These are phyloP conservation scores for Drechslerella dactyloides DNA, from an alignment of 2,329 filamentous ascomycete species.

Conservation along the genomic window DNA sequence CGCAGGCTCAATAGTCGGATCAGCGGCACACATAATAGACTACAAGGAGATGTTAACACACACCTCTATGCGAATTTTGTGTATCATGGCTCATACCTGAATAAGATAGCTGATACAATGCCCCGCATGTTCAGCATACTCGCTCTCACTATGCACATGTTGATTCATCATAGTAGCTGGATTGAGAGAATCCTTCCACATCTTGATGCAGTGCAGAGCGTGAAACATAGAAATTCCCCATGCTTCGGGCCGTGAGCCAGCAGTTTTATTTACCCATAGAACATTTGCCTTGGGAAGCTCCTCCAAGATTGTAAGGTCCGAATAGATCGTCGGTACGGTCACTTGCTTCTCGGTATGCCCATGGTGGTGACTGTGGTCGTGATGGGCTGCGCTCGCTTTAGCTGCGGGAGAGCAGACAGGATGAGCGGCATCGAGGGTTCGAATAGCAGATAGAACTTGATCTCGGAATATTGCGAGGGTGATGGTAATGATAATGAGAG, in stretches of 20 bases:
- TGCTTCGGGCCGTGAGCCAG: slow-evolving; percentile 10
- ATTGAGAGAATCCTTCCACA: slow-evolving; percentile 21
- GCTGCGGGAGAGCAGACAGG: slow-evolving; percentile 9
- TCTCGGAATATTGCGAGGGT: slow-evolving; percentile 21
- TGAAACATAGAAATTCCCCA: slow-evolving; percentile 27
- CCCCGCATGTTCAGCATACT: slow-evolving; percentile 20
- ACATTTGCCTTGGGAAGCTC: slow-evolving; percentile 20
- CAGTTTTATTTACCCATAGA: slow-evolving; percentile 20
- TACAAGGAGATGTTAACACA: slow-evolving; percentile 6
- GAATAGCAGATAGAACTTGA: slow-evolving; percentile 16
- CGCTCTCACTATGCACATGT: slow-evolving; percentile 25
- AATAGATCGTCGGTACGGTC: slow-evolving; percentile 6
- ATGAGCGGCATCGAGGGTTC: slow-evolving; percentile 9
- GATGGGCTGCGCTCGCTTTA: background rate
- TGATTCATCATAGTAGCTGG: slow-evolving; percentile 26
- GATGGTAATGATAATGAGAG: slow-evolving; percentile 10
- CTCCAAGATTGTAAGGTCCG: slow-evolving; percentile 18
- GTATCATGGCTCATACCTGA: slow-evolving; percentile 7
- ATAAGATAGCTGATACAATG: slow-evolving; percentile 23
- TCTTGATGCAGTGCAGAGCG: slow-evolving; percentile 23
- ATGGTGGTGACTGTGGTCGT: slow-evolving; percentile 1
- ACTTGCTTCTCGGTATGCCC: slow-evolving; percentile 8
- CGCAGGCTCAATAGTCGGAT: slow-evolving; percentile 21
- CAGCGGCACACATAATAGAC: slow-evolving; percentile 20
- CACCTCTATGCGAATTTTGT: background rate